phyloP scores from a whole-genome alignment of 768 basidiomycete species.

The Tephrocybe sp. region DNA sequence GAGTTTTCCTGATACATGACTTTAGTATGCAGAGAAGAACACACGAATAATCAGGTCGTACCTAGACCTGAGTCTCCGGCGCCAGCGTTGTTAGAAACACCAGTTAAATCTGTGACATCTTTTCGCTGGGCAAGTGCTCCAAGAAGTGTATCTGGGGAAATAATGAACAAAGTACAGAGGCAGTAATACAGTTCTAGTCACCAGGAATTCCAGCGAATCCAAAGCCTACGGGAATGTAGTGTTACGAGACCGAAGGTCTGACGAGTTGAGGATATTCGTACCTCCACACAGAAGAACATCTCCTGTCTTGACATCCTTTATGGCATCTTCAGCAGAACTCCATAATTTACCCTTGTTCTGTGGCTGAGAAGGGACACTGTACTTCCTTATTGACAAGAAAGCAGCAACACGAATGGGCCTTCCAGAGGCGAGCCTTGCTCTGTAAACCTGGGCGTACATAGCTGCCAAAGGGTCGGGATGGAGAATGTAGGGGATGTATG shows the following conservation, averaged over 20 bases:
- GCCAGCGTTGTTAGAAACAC: slow-evolving; percentile 89
- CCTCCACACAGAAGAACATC: slow-evolving; percentile 80
- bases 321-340: slow-evolving; percentile 77
- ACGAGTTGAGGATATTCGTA: slow-evolving; percentile 30
- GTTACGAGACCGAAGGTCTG: not conserved
- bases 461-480: not conserved
- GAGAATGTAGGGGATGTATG: not conserved
- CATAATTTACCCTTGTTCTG: slow-evolving; percentile 66
- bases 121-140: slow-evolving; percentile 70
- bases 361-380: slow-evolving; percentile 29
- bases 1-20: slow-evolving; percentile 57
- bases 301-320: slow-evolving; percentile 80
- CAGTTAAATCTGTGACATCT: slow-evolving; percentile 73
- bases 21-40: not conserved
- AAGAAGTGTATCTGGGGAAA: slow-evolving; percentile 74
- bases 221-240: slow-evolving; percentile 54
- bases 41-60: slow-evolving; percentile 22
- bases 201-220: slow-evolving; percentile 88
- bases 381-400: slow-evolving; percentile 22
- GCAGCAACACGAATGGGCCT: slow-evolving; percentile 19
- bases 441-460: slow-evolving; percentile 22
- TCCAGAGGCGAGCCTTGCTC: slow-evolving; percentile 17
- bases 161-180: not conserved
- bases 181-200: slow-evolving; percentile 24
- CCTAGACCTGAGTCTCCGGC: slow-evolving; percentile 68